Conservation (phyloP, 176 grass and related monocot species). For the Carex cristatella region DNA sequence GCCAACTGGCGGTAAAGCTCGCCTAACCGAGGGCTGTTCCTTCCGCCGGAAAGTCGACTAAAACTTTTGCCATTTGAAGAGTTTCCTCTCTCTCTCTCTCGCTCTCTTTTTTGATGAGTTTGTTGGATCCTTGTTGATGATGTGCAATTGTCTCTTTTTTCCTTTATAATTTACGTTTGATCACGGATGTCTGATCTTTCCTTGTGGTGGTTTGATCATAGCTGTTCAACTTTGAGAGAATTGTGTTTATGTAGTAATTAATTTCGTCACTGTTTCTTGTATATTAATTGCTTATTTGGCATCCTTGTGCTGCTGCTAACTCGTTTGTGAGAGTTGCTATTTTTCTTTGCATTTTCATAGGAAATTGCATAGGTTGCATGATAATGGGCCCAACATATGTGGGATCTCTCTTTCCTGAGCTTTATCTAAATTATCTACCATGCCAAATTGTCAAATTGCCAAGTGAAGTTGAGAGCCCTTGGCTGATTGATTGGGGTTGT, state of each 20-base stretch:
- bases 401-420: not conserved
- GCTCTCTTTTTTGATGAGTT: not conserved
- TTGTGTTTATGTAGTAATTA: not conserved
- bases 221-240: not conserved
- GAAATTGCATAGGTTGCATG: not conserved
- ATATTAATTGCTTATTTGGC: not conserved
- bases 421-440: not conserved
- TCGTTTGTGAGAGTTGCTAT: not conserved
- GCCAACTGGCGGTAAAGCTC: constrained; percentile 54
- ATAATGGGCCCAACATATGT: not conserved
- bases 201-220: not conserved
- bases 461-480: not conserved
- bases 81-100: not conserved
- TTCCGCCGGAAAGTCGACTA: constrained; percentile 58
- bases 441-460: not conserved
- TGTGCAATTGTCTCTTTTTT: not conserved
- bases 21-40: constrained; percentile 62
- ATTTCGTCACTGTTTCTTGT: not conserved
- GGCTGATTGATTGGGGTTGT: not conserved
- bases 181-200: not conserved
- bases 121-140: not conserved
- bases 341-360: not conserved
- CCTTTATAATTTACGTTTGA: not conserved
- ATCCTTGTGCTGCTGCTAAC: not conserved
- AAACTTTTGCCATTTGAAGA: not conserved